These are phyloP conservation scores for Phylloboletellus chloephorus DNA, from an alignment of 1,284 basidiomycete genomes.

Conservation along the genomic window DNA sequence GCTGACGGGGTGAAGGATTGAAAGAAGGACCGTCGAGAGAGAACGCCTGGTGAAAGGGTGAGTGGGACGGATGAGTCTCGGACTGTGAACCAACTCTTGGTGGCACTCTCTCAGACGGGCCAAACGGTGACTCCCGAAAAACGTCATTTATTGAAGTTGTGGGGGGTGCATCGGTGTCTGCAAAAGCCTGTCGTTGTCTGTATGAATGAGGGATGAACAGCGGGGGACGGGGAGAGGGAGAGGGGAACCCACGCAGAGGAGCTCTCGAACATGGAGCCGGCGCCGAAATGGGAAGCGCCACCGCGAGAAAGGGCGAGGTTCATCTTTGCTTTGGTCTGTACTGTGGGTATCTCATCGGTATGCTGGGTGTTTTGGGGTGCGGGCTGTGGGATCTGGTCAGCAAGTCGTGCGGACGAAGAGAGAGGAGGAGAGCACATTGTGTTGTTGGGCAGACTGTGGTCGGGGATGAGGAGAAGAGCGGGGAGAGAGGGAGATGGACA, in stretches of 20 bases:
- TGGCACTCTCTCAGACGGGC: conserved; percentile 22
- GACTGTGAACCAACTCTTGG: conserved; percentile 25
- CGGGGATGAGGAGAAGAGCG: neutral
- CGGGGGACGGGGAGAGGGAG: neutral
- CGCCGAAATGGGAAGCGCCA: conserved; percentile 61
- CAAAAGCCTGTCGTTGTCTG: conserved; percentile 53
- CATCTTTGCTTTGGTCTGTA: conserved; percentile 73
- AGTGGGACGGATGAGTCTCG: conserved; percentile 6
- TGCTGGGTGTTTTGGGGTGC: conserved; percentile 55
- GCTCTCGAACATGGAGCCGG: conserved; percentile 76
- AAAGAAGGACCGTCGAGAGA: conserved; percentile 22
- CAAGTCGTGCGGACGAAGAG: neutral
- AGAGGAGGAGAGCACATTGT: conserved; percentile 37
- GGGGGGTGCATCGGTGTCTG: conserved; percentile 72
- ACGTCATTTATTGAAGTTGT: conserved; percentile 66
- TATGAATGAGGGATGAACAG: conserved; percentile 5
- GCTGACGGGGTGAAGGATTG: conserved; percentile 26
- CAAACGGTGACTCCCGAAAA: conserved; percentile 45
- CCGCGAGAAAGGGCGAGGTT: conserved; percentile 59
- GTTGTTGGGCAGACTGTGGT: conserved; percentile 54
- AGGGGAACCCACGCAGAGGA: conserved; percentile 42
- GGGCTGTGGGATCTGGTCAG: conserved; percentile 32
- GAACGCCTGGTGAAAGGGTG: conserved; percentile 15
- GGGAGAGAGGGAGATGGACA: conserved; percentile 11
- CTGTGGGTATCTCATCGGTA: conserved; percentile 61